phyloP scores from a whole-genome alignment of 306 rosid genomes.

The Erythrophleum fordii region DNA sequence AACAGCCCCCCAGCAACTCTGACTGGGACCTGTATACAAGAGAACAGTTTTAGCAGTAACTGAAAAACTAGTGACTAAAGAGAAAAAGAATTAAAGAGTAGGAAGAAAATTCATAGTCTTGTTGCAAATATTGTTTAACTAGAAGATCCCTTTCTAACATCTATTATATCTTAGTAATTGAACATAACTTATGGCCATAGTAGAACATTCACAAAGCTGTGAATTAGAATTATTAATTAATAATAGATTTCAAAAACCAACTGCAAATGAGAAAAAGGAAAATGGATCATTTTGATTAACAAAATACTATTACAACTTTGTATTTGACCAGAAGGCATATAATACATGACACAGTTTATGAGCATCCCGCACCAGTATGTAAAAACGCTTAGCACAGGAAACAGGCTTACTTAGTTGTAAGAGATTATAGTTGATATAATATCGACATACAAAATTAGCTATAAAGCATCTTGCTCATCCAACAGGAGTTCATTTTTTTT shows the following conservation, averaged over 20 bases:
- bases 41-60: constrained; percentile 27
- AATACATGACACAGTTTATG: not conserved
- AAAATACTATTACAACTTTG: not conserved
- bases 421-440: not conserved
- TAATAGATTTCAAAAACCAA: not conserved
- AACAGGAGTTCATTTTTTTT: not conserved
- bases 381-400: not conserved
- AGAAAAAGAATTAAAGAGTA: not conserved
- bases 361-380: not conserved
- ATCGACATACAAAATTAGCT: not conserved
- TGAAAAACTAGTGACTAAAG: not conserved
- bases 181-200: not conserved
- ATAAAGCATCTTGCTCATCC: not conserved
- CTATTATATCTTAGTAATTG: not conserved
- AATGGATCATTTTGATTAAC: not conserved
- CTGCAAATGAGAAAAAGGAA: not conserved
- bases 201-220: not conserved
- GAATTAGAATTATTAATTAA: not conserved
- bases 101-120: constrained; percentile 8
- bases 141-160: not conserved
- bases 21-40: constrained; percentile 77
- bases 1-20: constrained; percentile 94
- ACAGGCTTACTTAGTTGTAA: not conserved
- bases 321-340: not conserved
- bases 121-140: constrained; percentile 9